phyloP scores from a whole-genome alignment of 2,329 filamentous ascomycete genomes.

The Fusarium albosuccineum region DNA sequence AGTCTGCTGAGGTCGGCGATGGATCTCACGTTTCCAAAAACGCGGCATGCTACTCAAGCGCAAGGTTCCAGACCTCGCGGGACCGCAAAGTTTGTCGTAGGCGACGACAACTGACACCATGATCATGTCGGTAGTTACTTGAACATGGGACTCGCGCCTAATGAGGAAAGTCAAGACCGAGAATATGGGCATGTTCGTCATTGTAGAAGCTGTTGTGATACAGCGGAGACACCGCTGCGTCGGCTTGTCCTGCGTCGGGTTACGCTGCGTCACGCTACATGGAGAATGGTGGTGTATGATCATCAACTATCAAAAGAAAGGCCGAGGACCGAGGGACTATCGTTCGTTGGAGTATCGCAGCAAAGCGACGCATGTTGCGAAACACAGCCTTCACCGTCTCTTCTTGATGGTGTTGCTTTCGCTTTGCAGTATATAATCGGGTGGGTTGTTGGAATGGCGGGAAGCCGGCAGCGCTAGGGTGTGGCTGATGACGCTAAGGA shows the following conservation, averaged over 20 bases:
- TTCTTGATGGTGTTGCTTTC: constrained; percentile 26
- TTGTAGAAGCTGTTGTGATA: not conserved
- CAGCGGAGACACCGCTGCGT: constrained; percentile 11
- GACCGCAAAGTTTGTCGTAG: constrained; percentile 20
- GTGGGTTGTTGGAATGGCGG: constrained; percentile 42
- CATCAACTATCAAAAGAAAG: not conserved
- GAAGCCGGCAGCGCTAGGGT: constrained; percentile 45
- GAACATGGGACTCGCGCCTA: constrained; percentile 2
- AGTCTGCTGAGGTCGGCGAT: constrained; percentile 2
- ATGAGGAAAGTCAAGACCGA: constrained; percentile 5
- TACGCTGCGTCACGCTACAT: not conserved
- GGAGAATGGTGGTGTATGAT: not conserved
- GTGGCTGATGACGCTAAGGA: constrained; percentile 46
- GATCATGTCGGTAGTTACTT: constrained; percentile 33
- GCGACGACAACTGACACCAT: constrained; percentile 24
- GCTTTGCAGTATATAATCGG: constrained; percentile 1
- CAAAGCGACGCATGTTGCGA: constrained; percentile 1
- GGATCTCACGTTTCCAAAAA: not conserved
- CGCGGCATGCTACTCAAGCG: constrained; percentile 1
- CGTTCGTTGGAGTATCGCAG: not conserved
- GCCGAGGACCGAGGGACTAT: not conserved
- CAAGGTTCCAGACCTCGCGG: constrained; percentile 28
- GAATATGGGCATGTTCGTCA: not conserved
- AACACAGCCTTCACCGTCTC: constrained; percentile 40
- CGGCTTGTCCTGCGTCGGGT: not conserved